phyloP scores from a whole-genome alignment of 345 rosid genomes.

The Moringa oleifera region DNA sequence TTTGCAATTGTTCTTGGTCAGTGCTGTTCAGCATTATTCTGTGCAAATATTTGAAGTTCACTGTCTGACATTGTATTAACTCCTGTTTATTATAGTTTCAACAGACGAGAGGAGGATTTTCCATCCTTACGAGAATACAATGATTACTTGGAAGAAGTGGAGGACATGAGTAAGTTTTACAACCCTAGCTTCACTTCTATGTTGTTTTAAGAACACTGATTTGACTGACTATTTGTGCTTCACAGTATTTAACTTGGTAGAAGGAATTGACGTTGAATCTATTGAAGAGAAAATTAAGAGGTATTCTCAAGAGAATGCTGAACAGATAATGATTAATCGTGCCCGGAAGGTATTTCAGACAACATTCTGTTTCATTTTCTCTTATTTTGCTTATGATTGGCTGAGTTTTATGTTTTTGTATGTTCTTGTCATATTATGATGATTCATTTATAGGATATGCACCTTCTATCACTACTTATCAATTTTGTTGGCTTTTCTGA shows the following conservation, averaged over 20 bases:
- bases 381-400: neutral
- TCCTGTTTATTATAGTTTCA: constrained; percentile 44
- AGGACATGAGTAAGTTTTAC: constrained; percentile 75
- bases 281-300: constrained; percentile 67
- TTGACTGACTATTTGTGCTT: constrained; percentile 3
- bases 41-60: too few species aligned
- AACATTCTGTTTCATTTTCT: neutral
- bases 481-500: neutral
- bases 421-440: too few species aligned
- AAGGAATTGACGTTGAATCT: constrained; percentile 65
- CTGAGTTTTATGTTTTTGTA: neutral
- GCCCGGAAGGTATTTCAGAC: constrained; percentile 60
- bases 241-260: constrained; percentile 67
- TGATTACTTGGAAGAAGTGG: constrained; percentile 94
- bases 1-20: neutral
- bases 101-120: constrained; percentile 88
- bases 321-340: constrained; percentile 77
- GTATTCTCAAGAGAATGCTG: constrained; percentile 83
- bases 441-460: too few species aligned
- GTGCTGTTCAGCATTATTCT: neutral
- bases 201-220: neutral
- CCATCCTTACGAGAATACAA: constrained; percentile 72
- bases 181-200: constrained; percentile 8
- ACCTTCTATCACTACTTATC: neutral
- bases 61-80: neutral